phyloP scores from a whole-genome alignment of 2,329 filamentous ascomycete species.

The Metarhizium guizhouense region DNA sequence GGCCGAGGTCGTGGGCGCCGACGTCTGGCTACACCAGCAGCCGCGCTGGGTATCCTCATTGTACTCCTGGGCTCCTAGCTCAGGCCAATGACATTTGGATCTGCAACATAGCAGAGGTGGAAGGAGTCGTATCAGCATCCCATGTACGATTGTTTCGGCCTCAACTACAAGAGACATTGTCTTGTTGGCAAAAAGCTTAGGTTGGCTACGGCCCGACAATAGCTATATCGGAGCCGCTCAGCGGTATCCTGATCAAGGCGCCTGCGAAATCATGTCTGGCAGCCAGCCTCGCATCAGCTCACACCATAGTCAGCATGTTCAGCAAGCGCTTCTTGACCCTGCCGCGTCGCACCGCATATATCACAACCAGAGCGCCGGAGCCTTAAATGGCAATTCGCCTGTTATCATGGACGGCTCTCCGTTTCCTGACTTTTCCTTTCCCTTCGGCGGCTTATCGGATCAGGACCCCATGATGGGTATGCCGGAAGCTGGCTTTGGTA shows the following conservation, averaged over 20 bases:
- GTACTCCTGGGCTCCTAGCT: neutral
- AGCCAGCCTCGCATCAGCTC: slow-evolving; percentile 18
- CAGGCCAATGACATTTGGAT: neutral
- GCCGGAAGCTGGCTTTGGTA: slow-evolving; percentile 23
- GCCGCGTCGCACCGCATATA: slow-evolving; percentile 15
- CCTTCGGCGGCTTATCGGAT: slow-evolving; percentile 31
- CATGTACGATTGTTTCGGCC: neutral
- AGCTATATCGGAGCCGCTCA: neutral
- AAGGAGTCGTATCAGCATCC: no score
- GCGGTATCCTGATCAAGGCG: slow-evolving; percentile 8
- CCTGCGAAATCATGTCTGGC: slow-evolving; percentile 18
- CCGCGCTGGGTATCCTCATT: neutral
- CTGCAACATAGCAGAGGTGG: neutral
- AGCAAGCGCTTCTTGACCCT: slow-evolving; percentile 16
- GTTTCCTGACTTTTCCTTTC: slow-evolving; percentile 45
- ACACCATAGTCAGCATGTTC: slow-evolving; percentile 21
- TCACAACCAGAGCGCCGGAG: slow-evolving; percentile 11
- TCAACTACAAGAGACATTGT: neutral
- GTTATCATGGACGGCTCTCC: slow-evolving; percentile 35
- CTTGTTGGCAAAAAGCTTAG: neutral
- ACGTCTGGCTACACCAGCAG: neutral
- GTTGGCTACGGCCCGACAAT: neutral
- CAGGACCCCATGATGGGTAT: slow-evolving; percentile 16
- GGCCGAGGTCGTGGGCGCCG: neutral
- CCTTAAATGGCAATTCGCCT: slow-evolving; percentile 13